Conservation (phyloP, 2,329 filamentous ascomycete species). For the Rutstroemia sp. region DNA sequence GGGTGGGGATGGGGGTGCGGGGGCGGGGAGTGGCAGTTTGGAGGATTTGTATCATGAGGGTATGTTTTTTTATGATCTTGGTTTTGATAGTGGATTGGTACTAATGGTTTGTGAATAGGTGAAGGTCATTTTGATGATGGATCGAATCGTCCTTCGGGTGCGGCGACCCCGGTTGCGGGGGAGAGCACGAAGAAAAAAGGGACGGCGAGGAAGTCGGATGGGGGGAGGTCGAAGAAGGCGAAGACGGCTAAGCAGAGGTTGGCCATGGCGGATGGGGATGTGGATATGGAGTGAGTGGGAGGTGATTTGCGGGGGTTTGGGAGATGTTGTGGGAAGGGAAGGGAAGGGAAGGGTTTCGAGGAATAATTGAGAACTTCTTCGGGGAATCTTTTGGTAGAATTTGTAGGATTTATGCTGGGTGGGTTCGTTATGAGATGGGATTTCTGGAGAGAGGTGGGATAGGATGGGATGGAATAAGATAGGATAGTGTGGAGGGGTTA, state of each 20-base stretch:
- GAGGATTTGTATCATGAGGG: constrained; percentile 99
- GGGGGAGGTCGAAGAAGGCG: constrained; percentile 50
- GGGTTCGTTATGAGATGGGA: background rate
- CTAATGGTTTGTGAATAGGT: constrained; percentile 44
- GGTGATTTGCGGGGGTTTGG: background rate
- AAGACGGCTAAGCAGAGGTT: constrained; percentile 64
- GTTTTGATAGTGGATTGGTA: background rate
- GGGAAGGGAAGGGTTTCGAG: background rate
- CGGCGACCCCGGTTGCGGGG: constrained; percentile 68
- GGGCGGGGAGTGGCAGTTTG: constrained; percentile 53
- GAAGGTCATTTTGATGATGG: constrained; percentile 93
- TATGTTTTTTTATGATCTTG: constrained; percentile 41
- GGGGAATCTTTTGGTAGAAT: too few relatives aligned
- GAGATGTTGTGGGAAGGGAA: background rate
- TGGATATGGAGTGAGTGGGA: constrained; percentile 15
- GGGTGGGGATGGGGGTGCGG: constrained; percentile 30
- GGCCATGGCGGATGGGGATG: constrained; percentile 57
- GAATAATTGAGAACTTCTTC: background rate
- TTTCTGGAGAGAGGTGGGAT: background rate
- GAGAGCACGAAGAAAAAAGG: constrained; percentile 39
- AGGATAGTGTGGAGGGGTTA: background rate
- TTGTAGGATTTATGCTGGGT: background rate
- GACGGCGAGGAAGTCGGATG: constrained; percentile 36
- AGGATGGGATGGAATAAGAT: background rate
- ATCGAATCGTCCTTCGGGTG: constrained; percentile 73